Conservation (phyloP, 345 rosid species). For the Salix udensis region DNA sequence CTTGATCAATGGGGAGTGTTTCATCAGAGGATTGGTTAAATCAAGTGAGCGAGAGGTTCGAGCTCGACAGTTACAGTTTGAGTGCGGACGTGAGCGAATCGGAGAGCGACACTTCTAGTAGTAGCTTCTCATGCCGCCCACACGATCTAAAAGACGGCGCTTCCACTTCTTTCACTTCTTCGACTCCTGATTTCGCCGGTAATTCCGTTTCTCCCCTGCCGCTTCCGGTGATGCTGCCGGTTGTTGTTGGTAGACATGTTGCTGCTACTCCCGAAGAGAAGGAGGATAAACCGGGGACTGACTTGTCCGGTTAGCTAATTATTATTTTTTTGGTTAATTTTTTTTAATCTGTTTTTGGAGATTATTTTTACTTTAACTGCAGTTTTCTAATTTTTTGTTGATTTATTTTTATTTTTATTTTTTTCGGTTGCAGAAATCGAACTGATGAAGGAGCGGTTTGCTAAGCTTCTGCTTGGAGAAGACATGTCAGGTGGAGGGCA, state of each 20-base stretch:
- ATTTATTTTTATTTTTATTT: neutral
- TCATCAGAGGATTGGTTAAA: constrained; percentile 27
- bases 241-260: constrained; percentile 16
- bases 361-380: neutral
- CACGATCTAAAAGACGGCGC: neutral
- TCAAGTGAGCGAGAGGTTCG: constrained; percentile 28
- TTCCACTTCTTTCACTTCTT: constrained; percentile 20
- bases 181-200: constrained; percentile 3
- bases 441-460: constrained; percentile 46
- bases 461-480: constrained; percentile 56
- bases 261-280: neutral
- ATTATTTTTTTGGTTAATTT: neutral
- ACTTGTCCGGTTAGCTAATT: constrained; percentile 18
- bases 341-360: neutral
- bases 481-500: constrained; percentile 59
- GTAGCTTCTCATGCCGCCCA: constrained; percentile 16
- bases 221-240: constrained; percentile 24
- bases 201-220: neutral
- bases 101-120: constrained; percentile 20
- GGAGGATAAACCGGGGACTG: constrained; percentile 13
- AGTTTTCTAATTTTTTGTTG: neutral
- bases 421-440: constrained; percentile 27
- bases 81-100: constrained; percentile 37
- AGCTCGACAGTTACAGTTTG: constrained; percentile 21
- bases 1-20: constrained; percentile 22